Evolutionary conservation across 192 early-diverging fungal species (phyloP), one percentile per base, ranked within the genome.

Genomic region (Globomyces pollinis-pini): DNA sequence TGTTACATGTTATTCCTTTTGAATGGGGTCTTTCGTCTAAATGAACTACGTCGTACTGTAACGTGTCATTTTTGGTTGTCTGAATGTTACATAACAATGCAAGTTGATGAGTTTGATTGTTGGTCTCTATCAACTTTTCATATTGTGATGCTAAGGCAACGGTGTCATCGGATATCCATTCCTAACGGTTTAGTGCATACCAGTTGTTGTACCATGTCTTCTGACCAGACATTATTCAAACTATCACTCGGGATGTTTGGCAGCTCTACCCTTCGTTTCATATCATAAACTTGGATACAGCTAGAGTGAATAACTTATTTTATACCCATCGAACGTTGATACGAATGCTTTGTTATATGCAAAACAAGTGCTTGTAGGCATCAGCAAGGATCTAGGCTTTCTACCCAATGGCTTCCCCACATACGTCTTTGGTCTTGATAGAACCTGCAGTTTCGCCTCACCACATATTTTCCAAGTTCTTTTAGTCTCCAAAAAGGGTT

Each of bases 91-190:
- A 47, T 9, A 47, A 26, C 3, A 47, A 26, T 11, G 44, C 44
- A 20, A 47, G 44, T 26, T 47, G 44, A 26, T 47, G 44, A 20
- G 28, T 7, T 24, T 47, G 23, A 13, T 47, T 26, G n/a, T 11
- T 3, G 39, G 15, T n/a, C n/a, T 47, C 44, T 26, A 47, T 2
- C 23, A 47, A 47, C 13, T 47, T 47, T 47, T 47, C 44, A 47
- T 47, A 47, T 8, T 47, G 21, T 20, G 44, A 47, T 26, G 44
- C 44, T 11, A 47, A 20, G 28, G 28, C 23, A 20, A 47, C 6
- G 3, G 28, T n/a, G 28, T 47, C 44, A 47, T 47, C 44, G 13
- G 44, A 26, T 26, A 47, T 47, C 44, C 44, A 47, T 47, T 47
- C 44, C 44, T 47, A 47, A 24, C 3, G 3, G n/a, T n/a, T n/a